Conservation (phyloP, 2,329 filamentous ascomycete species). For the Saccharata proteae region DNA sequence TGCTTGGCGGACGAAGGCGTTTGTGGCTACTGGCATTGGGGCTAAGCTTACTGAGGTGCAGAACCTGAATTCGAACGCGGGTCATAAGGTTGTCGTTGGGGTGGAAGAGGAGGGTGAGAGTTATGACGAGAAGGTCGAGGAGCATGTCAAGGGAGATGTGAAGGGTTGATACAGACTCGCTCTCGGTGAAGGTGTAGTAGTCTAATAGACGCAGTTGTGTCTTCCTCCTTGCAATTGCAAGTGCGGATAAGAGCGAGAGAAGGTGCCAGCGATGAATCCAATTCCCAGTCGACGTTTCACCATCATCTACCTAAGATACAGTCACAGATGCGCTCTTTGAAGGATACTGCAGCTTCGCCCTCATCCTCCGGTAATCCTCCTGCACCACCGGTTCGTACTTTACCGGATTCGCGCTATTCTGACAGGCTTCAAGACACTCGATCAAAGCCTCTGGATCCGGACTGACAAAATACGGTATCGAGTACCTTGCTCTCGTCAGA, state of each 20-base stretch:
- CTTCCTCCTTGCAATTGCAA: too few species aligned
- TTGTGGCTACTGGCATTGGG: background rate
- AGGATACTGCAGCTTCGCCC: constrained; percentile 8
- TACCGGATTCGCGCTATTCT: constrained; percentile 3
- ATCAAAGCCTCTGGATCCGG: constrained; percentile 40
- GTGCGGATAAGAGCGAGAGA: too few species aligned
- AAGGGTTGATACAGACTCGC: too few species aligned
- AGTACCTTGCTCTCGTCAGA: constrained; percentile 43
- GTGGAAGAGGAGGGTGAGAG: background rate
- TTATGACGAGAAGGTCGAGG: background rate
- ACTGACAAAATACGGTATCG: constrained; percentile 48
- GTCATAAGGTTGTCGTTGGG: background rate
- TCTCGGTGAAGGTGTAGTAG: too few species aligned
- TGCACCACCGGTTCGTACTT: constrained; percentile 8
- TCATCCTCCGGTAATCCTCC: constrained; percentile 7
- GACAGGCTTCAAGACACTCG: constrained; percentile 18
- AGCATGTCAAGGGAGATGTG: background rate
- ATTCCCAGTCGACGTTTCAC: too few species aligned
- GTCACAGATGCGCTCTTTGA: too few species aligned
- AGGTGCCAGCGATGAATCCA: too few species aligned
- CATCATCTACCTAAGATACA: too few species aligned
- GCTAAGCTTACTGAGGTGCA: constrained; percentile 1
- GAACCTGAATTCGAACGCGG: background rate
- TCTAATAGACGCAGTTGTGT: too few species aligned
- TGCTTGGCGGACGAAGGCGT: constrained; percentile 6